Base-by-base conservation (phyloP, 106 monocot species). In the Chionographis japonica region DNA sequence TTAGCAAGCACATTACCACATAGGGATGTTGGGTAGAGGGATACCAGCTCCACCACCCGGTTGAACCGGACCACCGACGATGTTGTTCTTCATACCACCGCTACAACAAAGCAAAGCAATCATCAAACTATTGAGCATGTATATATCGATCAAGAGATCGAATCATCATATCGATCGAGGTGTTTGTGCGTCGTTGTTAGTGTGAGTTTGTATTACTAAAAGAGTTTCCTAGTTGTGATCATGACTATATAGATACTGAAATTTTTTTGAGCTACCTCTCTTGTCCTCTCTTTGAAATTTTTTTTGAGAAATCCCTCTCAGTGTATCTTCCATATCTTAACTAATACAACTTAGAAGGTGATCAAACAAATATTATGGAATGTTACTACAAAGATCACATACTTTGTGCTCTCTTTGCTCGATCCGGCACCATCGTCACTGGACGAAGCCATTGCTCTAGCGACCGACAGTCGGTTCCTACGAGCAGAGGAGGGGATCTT, bases 21-120 rank as follows among this genome's bases (percentile, higher is more conserved):
- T 12, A 18, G 68, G 68, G 56, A 68, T 56, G 42, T 57, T 57
- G 3, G 68, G 42, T 13, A 57, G 2, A 12, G 56, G 17, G 54
- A 57, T 4, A 12, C 68, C 39, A 8, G 17, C 11, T 19, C 17
- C 52, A 8, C 39, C 2, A 12, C 54, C 12, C 57, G n/a, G n/a
- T n/a, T n/a, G n/a, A n/a, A n/a, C n/a, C n/a, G n/a, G n/a, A n/a
- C 7, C 39, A 68, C 39, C 12, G n/a, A n/a, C n/a, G n/a, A n/a
- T 12, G 19, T 6, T 12, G 39, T 41, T n/a, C n/a, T n/a, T n/a
- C n/a, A 11, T 14, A 2, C 8, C n/a, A n/a, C n/a, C n/a, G n/a
- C n/a, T n/a, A n/a, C n/a, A 46, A 4, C 40, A 6, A 8, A 16
- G 19, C 7, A 3, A 56, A 12, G 17, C 3, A 8, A 8, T 12